Conservation (phyloP, 1,139 yeast species). For the Kodamaea sp. region DNA sequence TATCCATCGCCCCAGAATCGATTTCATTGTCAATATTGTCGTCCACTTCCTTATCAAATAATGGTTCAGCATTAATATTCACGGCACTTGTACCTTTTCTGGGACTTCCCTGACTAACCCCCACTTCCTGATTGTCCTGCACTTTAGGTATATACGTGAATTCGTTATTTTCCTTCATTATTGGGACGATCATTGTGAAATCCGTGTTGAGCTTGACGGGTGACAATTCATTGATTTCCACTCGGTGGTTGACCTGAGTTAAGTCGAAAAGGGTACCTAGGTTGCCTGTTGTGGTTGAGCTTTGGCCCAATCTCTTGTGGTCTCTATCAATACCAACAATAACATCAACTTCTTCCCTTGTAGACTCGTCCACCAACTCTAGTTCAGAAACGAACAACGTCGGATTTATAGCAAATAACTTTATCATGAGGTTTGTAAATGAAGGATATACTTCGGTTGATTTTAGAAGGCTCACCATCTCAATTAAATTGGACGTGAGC, state of each 20-base stretch:
- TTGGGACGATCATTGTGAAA: slow-evolving; percentile 41
- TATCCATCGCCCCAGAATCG: slow-evolving; percentile 8
- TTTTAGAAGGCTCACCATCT: slow-evolving; percentile 35
- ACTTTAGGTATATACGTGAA: slow-evolving; percentile 11
- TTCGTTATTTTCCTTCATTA: slow-evolving; percentile 19
- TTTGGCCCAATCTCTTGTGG: no score
- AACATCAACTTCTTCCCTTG: slow-evolving; percentile 35
- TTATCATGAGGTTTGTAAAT: slow-evolving; percentile 27
- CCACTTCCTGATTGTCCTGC: background rate
- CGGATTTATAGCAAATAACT: slow-evolving; percentile 34
- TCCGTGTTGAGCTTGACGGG: slow-evolving; percentile 37
- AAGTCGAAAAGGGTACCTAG: slow-evolving; percentile 29
- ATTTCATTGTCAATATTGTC: slow-evolving; percentile 7
- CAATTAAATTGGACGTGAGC: slow-evolving; percentile 30
- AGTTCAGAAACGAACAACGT: slow-evolving; percentile 29
- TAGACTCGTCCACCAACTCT: slow-evolving; percentile 24
- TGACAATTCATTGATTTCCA: slow-evolving; percentile 20
- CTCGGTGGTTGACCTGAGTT: slow-evolving; percentile 27
- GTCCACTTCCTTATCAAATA: background rate
- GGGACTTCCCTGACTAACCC: background rate
- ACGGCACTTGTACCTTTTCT: slow-evolving; percentile 9
- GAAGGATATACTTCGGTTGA: slow-evolving; percentile 30
- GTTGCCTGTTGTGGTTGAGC: slow-evolving; percentile 11
- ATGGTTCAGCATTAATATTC: background rate
- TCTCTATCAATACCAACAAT: slow-evolving; percentile 34